Evolutionary conservation across 805 yeast genomes (phyloP).

Genomic region (Lachancea nothofagi): DNA sequence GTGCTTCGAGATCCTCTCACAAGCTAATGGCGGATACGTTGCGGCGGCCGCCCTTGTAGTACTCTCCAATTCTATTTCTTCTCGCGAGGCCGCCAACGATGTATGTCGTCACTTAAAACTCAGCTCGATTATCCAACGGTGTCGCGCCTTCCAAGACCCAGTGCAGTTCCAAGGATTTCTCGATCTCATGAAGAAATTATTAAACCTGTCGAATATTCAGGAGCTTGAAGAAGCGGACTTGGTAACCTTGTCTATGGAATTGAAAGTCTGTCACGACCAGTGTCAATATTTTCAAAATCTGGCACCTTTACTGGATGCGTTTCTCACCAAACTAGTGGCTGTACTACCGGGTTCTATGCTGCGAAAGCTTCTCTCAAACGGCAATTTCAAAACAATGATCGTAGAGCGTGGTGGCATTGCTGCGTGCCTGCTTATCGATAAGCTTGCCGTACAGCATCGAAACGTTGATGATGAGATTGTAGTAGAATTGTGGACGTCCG

Average conservation of each 20-base stretch:
- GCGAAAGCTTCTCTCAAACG: constrained; percentile 6
- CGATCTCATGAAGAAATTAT: constrained; percentile 25
- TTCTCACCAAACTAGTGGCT: constrained; percentile 26
- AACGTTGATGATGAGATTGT: constrained; percentile 5
- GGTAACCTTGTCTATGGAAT: constrained; percentile 9
- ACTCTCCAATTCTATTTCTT: constrained; percentile 25
- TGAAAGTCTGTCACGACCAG: constrained; percentile 25
- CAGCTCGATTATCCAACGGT: constrained; percentile 14
- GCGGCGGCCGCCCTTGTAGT: constrained; percentile 24
- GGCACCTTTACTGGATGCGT: constrained; percentile 18
- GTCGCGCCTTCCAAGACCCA: constrained; percentile 25
- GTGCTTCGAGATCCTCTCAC: constrained; percentile 14
- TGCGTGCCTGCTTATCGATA: constrained; percentile 27
- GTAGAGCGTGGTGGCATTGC: constrained; percentile 21
- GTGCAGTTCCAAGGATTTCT: constrained; percentile 31
- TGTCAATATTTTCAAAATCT: constrained; percentile 23
- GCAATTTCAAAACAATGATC: constrained; percentile 12
- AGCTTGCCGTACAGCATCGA: constrained; percentile 19
- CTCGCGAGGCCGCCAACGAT: constrained; percentile 19
- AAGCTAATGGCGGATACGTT: constrained; percentile 18
- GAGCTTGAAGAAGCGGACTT: constrained; percentile 16
- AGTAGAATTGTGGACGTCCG: constrained; percentile 20
- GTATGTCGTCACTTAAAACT: constrained; percentile 14
- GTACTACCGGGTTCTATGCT: constrained; percentile 25
- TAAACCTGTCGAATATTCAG: constrained; percentile 23